Conservation (phyloP, 108 stramenopile species). For the Discostella stelligeroides region DNA sequence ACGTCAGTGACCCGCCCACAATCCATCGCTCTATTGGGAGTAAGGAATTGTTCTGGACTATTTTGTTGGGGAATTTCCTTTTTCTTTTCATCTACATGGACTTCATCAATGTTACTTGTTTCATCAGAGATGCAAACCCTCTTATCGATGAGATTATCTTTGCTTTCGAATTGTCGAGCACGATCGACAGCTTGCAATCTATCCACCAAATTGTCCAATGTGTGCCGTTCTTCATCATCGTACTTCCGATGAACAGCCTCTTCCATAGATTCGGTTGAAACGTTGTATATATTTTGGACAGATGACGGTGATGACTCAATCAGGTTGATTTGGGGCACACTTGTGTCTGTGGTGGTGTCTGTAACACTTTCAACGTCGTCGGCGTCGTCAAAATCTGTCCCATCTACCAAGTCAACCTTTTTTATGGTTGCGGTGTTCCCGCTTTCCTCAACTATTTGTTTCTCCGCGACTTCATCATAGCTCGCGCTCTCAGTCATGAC, state of each 20-base stretch:
- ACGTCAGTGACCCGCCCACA: neutral
- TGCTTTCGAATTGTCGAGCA: neutral
- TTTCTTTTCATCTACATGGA: neutral
- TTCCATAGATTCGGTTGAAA: neutral
- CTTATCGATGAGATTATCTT: neutral
- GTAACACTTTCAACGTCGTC: neutral
- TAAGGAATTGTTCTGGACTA: neutral
- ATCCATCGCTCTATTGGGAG: neutral
- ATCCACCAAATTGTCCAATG: neutral
- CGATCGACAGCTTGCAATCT: too few relatives aligned
- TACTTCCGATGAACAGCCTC: neutral
- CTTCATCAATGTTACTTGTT: too few relatives aligned
- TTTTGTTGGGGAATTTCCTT: neutral
- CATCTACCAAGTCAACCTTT: neutral
- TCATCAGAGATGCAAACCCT: too few relatives aligned
- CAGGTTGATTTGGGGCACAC: too few relatives aligned
- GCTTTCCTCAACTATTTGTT: neutral
- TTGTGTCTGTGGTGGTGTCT: neutral
- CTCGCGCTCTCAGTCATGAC: neutral
- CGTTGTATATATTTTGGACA: conserved; percentile 1
- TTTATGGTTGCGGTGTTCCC: neutral
- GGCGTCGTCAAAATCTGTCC: neutral
- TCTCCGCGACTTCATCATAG: neutral
- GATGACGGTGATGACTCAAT: neutral
- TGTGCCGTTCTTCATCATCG: neutral